phyloP scores from a whole-genome alignment of 345 rosid genomes.

The Citrus inodora region DNA sequence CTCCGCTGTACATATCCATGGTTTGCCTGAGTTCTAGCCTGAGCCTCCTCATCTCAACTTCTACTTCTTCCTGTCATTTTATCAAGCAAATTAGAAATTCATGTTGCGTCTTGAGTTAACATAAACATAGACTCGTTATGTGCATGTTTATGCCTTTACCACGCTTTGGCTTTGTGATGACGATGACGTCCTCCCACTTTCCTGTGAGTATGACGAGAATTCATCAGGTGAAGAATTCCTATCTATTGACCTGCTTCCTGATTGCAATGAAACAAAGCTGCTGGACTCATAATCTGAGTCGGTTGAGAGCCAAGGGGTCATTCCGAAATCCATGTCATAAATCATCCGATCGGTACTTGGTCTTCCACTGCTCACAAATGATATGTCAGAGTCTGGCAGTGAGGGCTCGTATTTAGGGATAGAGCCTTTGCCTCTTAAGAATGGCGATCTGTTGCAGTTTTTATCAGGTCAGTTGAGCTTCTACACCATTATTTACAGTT shows the following conservation, averaged over 20 bases:
- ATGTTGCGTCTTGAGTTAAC: background rate
- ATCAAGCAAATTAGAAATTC: background rate
- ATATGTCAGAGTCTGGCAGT: conserved; percentile 54
- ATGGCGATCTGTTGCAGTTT: conserved; percentile 53
- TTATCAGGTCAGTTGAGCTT: background rate
- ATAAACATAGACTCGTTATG: background rate
- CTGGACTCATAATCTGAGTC: conserved; percentile 45
- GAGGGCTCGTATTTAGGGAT: conserved; percentile 41
- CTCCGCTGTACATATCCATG: conserved; percentile 69
- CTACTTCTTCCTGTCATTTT: conserved; percentile 61
- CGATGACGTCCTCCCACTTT: conserved; percentile 39
- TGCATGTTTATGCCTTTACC: conserved; percentile 29
- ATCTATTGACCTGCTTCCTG: conserved; percentile 48
- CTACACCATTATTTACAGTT: background rate
- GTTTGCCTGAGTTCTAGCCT: conserved; percentile 69
- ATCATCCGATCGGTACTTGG: conserved; percentile 46
- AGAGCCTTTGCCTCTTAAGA: conserved; percentile 34
- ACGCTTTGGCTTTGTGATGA: conserved; percentile 36
- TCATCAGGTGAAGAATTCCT: conserved; percentile 33
- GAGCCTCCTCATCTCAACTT: conserved; percentile 82
- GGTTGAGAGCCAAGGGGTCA: conserved; percentile 32
- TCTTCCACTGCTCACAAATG: conserved; percentile 72
- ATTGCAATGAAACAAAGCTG: conserved; percentile 34
- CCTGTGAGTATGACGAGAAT: conserved; percentile 36
- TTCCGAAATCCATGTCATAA: conserved; percentile 39